Evolutionary conservation across 2,329 filamentous ascomycete species (phyloP).

Genomic region (Samsoniella hepiali): DNA sequence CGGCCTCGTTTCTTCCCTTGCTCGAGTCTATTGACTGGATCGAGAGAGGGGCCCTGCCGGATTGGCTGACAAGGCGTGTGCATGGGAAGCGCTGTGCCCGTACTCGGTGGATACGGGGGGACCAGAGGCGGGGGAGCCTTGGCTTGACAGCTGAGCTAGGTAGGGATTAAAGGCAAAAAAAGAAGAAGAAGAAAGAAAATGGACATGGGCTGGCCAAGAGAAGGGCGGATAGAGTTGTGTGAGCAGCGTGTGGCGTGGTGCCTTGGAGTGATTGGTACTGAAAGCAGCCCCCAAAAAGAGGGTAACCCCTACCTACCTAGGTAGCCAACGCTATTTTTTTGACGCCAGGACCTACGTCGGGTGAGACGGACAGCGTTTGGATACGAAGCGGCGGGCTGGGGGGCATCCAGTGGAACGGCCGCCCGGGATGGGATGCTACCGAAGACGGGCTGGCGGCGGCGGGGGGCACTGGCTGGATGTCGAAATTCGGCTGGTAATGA

Average conservation of each 20-base stretch:
- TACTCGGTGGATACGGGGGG: slow-evolving; percentile 2
- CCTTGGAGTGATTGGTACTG: neutral
- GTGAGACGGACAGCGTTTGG: neutral
- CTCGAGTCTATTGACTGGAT: slow-evolving; percentile 17
- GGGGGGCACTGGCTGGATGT: no score
- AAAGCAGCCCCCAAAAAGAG: neutral
- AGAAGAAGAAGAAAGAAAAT: neutral
- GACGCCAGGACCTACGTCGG: neutral
- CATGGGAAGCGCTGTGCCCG: neutral
- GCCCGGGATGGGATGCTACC: no score
- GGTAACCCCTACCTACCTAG: no score
- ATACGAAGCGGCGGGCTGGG: slow-evolving; percentile 1
- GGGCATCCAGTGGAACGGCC: neutral
- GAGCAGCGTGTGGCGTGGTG: neutral
- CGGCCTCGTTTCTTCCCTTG: neutral
- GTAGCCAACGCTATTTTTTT: neutral
- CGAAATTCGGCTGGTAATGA: no score
- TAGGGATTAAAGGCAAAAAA: neutral
- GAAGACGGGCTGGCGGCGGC: no score
- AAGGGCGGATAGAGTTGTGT: no score
- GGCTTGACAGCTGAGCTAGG: neutral
- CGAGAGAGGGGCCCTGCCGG: slow-evolving; percentile 1
- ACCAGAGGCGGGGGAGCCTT: neutral
- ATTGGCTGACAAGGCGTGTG: neutral
- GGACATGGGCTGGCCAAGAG: neutral